phyloP scores from a whole-genome alignment of 75 land plant species.

The Pinus albicaulis region DNA sequence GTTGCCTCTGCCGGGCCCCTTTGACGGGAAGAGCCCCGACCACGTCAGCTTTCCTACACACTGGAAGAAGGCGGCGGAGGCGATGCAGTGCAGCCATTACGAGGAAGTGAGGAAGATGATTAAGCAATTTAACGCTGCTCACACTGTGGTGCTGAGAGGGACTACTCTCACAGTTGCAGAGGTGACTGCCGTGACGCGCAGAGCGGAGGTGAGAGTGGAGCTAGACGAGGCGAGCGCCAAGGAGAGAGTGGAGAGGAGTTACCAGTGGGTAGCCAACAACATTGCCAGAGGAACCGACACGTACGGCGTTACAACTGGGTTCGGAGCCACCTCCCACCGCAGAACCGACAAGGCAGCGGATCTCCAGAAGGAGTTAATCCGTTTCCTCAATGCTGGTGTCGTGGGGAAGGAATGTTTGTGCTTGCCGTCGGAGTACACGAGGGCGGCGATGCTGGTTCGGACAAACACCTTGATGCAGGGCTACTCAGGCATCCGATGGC shows the following conservation, averaged over 20 bases:
- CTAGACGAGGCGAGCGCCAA: conserved; percentile 43
- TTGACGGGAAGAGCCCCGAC: too few relatives aligned
- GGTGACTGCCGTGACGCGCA: conserved; percentile 42
- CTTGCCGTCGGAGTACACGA: conserved; percentile 47
- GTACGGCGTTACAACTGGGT: conserved; percentile 61
- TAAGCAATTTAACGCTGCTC: conserved; percentile 19
- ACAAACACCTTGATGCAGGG: conserved; percentile 46
- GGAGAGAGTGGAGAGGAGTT: conserved; percentile 36
- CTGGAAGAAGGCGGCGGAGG: conserved; percentile 40
- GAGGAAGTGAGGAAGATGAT: conserved; percentile 59
- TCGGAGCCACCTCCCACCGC: conserved; percentile 75
- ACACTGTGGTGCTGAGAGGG: conserved; percentile 35
- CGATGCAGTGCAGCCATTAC: conserved; percentile 34
- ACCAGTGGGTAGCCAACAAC: conserved; percentile 52
- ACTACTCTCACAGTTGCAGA: conserved; percentile 45
- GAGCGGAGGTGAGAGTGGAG: conserved; percentile 29
- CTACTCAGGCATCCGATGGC: conserved; percentile 49
- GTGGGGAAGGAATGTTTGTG: conserved; percentile 24
- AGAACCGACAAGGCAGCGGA: conserved; percentile 67
- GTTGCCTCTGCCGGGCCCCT: too few relatives aligned
- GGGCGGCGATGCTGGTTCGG: conserved; percentile 38
- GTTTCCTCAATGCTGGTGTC: conserved; percentile 67
- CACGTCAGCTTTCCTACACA: conserved; percentile 20
- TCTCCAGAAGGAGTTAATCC: conserved; percentile 77
- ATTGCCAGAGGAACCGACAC: conserved; percentile 59